Percentiles rank a stretch among this genome's conserved stretches.
Conservation (phyloP, 352 stramenopile species). For the Phytopythium boreale region DNA sequence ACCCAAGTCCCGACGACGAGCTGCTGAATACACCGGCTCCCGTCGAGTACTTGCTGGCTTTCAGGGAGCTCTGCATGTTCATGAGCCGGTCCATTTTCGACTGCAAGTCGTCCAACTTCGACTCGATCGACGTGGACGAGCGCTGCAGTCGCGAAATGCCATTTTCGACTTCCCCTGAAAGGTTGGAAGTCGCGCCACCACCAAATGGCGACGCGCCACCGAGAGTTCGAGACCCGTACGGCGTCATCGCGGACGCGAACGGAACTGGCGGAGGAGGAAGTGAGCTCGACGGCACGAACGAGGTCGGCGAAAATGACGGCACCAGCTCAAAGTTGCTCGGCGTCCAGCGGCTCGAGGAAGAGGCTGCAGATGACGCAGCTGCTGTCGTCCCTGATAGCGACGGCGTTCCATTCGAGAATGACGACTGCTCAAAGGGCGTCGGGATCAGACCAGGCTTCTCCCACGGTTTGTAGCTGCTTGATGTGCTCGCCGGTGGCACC, state of each 20-base stretch:
- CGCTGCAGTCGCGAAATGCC: conserved; percentile 66
- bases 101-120: conserved; percentile 64
- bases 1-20: conserved; percentile 27
- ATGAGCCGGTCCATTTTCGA: conserved; percentile 80
- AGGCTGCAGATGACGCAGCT: background rate
- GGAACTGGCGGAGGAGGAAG: conserved; percentile 11
- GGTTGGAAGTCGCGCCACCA: background rate
- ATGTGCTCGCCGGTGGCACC: conserved; percentile 5
- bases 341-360: conserved; percentile 19
- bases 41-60: conserved; percentile 36
- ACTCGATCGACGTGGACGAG: conserved; percentile 78
- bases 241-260: conserved; percentile 26
- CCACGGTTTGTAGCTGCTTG: conserved; percentile 22
- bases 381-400: background rate
- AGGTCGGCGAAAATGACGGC: conserved; percentile 24
- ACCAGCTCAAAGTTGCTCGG: conserved; percentile 27
- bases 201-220: background rate
- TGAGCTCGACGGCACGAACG: conserved; percentile 14
- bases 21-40: conserved; percentile 10
- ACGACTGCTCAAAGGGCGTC: background rate
- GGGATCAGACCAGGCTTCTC: conserved; percentile 1
- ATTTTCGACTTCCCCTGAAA: conserved; percentile 48
- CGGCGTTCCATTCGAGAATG: background rate
- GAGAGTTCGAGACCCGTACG: conserved; percentile 24
- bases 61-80: conserved; percentile 51